These are phyloP conservation scores for Clitopilus passeckerianus DNA, from an alignment of 768 basidiomycete genomes.

Conservation along the genomic window DNA sequence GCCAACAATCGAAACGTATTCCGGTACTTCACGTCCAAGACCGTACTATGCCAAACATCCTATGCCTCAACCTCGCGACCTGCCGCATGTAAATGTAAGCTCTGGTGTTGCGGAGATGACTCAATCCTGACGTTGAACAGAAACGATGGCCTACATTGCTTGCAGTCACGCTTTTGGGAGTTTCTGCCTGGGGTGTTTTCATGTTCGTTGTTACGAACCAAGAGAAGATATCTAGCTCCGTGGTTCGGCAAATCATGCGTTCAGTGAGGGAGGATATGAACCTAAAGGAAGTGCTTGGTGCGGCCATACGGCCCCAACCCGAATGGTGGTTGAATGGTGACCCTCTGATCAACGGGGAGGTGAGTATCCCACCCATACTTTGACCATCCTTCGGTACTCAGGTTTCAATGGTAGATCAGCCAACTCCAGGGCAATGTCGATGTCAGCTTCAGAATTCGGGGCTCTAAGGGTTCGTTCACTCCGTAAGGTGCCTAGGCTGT, in stretches of 20 bases:
- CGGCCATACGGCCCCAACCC: slow-evolving; percentile 59
- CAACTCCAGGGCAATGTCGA: slow-evolving; percentile 75
- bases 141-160: slow-evolving; percentile 57
- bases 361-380: slow-evolving; percentile 25
- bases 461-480: slow-evolving; percentile 50
- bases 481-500: background rate
- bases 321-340: slow-evolving; percentile 77
- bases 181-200: slow-evolving; percentile 64
- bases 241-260: slow-evolving; percentile 61
- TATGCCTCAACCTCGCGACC: slow-evolving; percentile 20
- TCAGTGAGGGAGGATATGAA: slow-evolving; percentile 49
- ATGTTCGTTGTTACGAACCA: slow-evolving; percentile 69
- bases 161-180: slow-evolving; percentile 43
- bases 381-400: background rate
- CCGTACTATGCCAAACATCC: slow-evolving; percentile 28
- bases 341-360: slow-evolving; percentile 64
- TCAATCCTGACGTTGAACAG: slow-evolving; percentile 15
- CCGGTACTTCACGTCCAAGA: slow-evolving; percentile 28
- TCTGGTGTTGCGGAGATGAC: background rate
- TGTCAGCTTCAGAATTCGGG: slow-evolving; percentile 70
- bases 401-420: slow-evolving; percentile 45
- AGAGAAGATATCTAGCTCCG: slow-evolving; percentile 73
- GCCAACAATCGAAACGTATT: slow-evolving; percentile 17
- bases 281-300: slow-evolving; percentile 53
- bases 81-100: slow-evolving; percentile 30